Conservation (phyloP, 2,329 filamentous ascomycete species). For the Meredithiella fracta region DNA sequence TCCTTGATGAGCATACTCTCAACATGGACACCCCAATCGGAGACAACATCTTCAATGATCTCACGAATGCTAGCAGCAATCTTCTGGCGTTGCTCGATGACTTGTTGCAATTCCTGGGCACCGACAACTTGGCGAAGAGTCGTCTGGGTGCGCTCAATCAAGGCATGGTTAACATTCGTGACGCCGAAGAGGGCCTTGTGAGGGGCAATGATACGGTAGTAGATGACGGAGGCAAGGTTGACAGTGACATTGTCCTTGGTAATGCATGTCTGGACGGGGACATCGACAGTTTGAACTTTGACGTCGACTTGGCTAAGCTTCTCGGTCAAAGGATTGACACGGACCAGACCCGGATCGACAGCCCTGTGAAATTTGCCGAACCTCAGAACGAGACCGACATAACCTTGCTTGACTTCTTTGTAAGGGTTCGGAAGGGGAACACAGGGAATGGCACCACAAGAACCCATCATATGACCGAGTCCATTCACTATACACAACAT, state of each 20-base stretch:
- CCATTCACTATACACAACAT: constrained; percentile 40
- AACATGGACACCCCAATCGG: constrained; percentile 87
- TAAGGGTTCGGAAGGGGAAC: constrained; percentile 88
- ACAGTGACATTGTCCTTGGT: constrained; percentile 98
- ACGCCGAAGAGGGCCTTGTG: constrained; percentile 98
- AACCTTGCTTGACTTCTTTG: constrained; percentile 80
- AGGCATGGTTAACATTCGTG: constrained; percentile 83
- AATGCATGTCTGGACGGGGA: constrained; percentile 95
- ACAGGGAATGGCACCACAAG: constrained; percentile 74
- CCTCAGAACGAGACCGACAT: constrained; percentile 88
- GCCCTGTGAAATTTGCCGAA: constrained; percentile 91
- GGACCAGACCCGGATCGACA: constrained; percentile 90
- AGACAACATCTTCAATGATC: constrained; percentile 91
- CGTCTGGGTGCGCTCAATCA: constrained; percentile 94
- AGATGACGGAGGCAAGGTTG: constrained; percentile 89
- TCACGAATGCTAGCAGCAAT: constrained; percentile 88
- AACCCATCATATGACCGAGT: constrained; percentile 60
- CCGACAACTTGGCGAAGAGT: constrained; percentile 94
- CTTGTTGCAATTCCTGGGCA: constrained; percentile 87
- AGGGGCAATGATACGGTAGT: constrained; percentile 91
- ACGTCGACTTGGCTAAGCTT: constrained; percentile 83
- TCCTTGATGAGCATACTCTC: constrained; percentile 99
- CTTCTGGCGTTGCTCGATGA: constrained; percentile 96
- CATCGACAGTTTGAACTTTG: constrained; percentile 97
- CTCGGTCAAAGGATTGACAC: constrained; percentile 92